A percentile compares a stretch with the other conserved stretches of the same genome.
Conservation (phyloP, 2,329 filamentous ascomycete species). For the Talaromyces piceae region DNA sequence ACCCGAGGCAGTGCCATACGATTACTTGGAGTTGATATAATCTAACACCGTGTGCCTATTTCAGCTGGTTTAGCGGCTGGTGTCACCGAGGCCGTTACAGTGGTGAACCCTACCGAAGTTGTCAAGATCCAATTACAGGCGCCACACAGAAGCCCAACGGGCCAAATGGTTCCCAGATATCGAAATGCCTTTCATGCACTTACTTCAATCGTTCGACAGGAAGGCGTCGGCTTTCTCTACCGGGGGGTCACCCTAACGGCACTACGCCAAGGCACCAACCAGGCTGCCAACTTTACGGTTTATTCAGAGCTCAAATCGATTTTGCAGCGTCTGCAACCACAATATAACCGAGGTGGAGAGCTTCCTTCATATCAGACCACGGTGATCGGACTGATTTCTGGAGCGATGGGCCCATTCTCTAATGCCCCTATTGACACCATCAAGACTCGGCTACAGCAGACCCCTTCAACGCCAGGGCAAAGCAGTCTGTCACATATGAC, state of each 20-base stretch:
- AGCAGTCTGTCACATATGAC: conserved; percentile 72
- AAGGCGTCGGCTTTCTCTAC: conserved; percentile 80
- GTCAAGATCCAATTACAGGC: conserved; percentile 98
- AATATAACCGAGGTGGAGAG: conserved; percentile 45
- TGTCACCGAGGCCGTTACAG: conserved; percentile 92
- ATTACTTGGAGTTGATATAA: not conserved
- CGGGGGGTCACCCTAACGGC: conserved; percentile 90
- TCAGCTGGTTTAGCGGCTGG: conserved; percentile 81
- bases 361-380: conserved; percentile 88
- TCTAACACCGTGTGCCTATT: conserved; percentile 3
- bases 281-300: conserved; percentile 97
- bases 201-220: conserved; percentile 90
- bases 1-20: not conserved
- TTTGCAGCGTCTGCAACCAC: conserved; percentile 64
- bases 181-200: conserved; percentile 76
- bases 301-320: conserved; percentile 86
- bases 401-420: conserved; percentile 89
- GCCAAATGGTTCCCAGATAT: conserved; percentile 95
- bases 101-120: conserved; percentile 98
- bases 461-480: conserved; percentile 70
- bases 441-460: conserved; percentile 93
- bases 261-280: conserved; percentile 88
- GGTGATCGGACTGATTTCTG: conserved; percentile 79
- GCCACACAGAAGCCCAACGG: conserved; percentile 94
- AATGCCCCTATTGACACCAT: conserved; percentile 99